Percentiles rank a stretch among this genome's conserved stretches.
Conservation (phyloP, 805 yeast species). For the Kuraishia molischiana region DNA sequence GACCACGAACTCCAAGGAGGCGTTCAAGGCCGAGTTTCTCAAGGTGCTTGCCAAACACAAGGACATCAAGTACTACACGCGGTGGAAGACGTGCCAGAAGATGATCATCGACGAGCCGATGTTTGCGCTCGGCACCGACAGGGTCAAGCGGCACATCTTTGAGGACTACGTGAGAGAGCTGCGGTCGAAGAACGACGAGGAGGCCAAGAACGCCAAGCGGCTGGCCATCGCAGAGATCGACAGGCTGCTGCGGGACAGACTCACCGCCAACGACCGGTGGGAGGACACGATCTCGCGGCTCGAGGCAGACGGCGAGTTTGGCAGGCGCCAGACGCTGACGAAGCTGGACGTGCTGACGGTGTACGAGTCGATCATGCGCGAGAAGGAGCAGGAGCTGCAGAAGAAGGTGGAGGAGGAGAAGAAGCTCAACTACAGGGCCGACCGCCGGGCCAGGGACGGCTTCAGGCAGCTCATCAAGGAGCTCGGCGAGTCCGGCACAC, state of each 20-base stretch:
- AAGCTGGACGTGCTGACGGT: constrained; percentile 51
- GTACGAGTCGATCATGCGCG: constrained; percentile 26
- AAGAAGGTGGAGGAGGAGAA: constrained; percentile 17
- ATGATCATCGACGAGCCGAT: constrained; percentile 55
- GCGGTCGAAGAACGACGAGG: constrained; percentile 19
- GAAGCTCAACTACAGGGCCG: constrained; percentile 38
- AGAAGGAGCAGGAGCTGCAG: constrained; percentile 21
- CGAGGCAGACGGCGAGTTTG: constrained; percentile 38
- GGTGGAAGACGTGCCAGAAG: constrained; percentile 54
- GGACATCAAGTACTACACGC: constrained; percentile 40
- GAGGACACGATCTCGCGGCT: constrained; percentile 23
- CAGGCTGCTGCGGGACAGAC: constrained; percentile 33
- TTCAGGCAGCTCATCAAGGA: constrained; percentile 39
- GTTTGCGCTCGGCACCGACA: constrained; percentile 50
- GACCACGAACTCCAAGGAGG: constrained; percentile 41
- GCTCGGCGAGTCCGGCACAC: constrained; percentile 18
- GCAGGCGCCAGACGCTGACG: constrained; percentile 47
- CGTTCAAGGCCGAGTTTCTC: constrained; percentile 44
- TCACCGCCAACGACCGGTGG: constrained; percentile 26
- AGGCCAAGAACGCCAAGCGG: constrained; percentile 18
- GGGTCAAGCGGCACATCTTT: constrained; percentile 45
- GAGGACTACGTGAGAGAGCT: constrained; percentile 35
- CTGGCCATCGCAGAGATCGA: constrained; percentile 46
- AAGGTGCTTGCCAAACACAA: constrained; percentile 32
- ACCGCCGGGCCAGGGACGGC: constrained; percentile 55